Percentiles rank a stretch among this genome's conserved stretches.
phyloP scores from a whole-genome alignment of 1,284 basidiomycete species.

The Golubevia sp. region DNA sequence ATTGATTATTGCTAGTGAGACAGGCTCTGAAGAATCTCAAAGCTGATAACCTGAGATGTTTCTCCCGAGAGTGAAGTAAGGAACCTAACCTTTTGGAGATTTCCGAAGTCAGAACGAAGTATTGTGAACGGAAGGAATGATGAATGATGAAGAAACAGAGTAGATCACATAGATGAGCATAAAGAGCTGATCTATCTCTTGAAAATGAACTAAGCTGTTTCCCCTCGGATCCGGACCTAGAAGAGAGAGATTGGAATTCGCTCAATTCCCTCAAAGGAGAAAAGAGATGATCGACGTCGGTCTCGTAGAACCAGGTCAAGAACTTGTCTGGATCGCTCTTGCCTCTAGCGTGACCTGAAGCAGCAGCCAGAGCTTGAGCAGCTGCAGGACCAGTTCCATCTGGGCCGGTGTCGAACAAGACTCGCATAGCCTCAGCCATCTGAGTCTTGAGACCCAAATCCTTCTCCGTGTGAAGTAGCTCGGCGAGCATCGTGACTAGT shows the following conservation, averaged over 20 bases:
- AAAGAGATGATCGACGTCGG: conserved; percentile 75
- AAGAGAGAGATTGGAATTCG: conserved; percentile 65
- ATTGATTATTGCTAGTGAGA: conserved; percentile 82
- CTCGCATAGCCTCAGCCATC: conserved; percentile 84
- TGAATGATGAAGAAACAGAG: conserved; percentile 84
- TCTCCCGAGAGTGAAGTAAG: conserved; percentile 76
- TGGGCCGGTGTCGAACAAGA: conserved; percentile 72
- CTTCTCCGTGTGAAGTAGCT: conserved; percentile 75
- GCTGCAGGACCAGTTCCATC: conserved; percentile 23
- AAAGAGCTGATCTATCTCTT: conserved; percentile 41
- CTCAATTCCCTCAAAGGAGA: conserved; percentile 78
- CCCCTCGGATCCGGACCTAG: background rate
- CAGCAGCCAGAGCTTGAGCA: conserved; percentile 8
- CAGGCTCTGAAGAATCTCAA: conserved; percentile 88
- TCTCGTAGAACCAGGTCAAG: conserved; percentile 85
- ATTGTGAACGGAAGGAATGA: conserved; percentile 82
- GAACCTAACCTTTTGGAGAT: conserved; percentile 41
- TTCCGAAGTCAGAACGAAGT: conserved; percentile 72
- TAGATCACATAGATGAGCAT: conserved; percentile 73
- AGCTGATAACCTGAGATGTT: conserved; percentile 70
- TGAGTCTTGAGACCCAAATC: conserved; percentile 89
- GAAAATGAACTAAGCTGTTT: conserved; percentile 6
- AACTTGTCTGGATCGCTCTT: conserved; percentile 64
- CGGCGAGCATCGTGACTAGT: conserved; percentile 49
- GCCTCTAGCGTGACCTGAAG: background rate